phyloP scores from a whole-genome alignment of 2,329 filamentous ascomycete species.

The Calonectria hongkongensis region DNA sequence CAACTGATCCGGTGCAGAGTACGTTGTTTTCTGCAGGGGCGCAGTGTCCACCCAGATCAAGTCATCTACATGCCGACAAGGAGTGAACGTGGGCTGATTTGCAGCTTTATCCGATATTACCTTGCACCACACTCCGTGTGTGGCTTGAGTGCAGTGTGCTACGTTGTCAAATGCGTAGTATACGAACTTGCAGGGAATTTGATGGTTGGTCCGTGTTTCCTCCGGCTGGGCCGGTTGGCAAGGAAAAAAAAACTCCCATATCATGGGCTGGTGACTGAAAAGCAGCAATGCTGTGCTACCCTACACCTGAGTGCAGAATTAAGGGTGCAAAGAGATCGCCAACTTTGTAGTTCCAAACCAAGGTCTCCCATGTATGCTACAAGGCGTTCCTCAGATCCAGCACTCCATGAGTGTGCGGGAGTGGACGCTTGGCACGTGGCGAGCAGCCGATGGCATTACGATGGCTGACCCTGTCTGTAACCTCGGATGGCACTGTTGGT shows the following conservation, averaged over 20 bases:
- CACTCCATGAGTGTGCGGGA: constrained; percentile 5
- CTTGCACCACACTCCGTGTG: constrained; percentile 42
- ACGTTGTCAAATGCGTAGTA: constrained; percentile 31
- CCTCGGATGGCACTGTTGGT: neutral
- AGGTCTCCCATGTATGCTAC: constrained; percentile 47
- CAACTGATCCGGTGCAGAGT: constrained; percentile 34
- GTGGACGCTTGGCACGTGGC: constrained; percentile 38
- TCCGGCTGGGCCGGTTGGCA: constrained; percentile 47
- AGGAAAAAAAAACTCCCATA: constrained; percentile 34
- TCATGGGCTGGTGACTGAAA: neutral
- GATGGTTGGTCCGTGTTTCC: constrained; percentile 40
- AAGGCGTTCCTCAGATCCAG: constrained; percentile 38
- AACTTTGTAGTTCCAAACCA: constrained; percentile 36
- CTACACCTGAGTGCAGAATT: neutral
- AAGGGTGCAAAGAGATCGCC: constrained; percentile 25
- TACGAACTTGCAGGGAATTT: constrained; percentile 40
- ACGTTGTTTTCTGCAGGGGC: constrained; percentile 45
- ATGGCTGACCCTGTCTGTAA: constrained; percentile 18
- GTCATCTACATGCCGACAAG: constrained; percentile 40
- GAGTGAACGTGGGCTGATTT: constrained; percentile 45
- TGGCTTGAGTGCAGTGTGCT: constrained; percentile 50
- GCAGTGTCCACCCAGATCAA: constrained; percentile 40
- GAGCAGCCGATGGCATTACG: constrained; percentile 23
- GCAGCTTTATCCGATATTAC: constrained; percentile 40
- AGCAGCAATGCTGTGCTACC: neutral